Evolutionary conservation across 768 basidiomycete species (phyloP), one percentile per base, ranked within the genome.

Genomic region (Hydnum rufescens): DNA sequence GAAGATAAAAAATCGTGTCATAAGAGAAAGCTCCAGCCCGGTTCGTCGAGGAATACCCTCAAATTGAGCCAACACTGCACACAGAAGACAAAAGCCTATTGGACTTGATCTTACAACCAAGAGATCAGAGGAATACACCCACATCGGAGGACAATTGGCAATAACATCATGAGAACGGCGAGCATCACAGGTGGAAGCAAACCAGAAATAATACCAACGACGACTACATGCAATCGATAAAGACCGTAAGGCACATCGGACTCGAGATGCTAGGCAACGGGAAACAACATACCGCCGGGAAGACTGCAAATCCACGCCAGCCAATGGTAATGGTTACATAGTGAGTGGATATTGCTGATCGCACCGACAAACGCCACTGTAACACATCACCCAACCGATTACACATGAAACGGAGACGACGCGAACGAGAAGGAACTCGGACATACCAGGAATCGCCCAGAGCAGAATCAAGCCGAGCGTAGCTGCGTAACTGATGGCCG

Each of bases 1-100:
- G 73, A 95, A 95, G 57, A 87, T 68, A 68, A 93, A 93, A 67
- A 73, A 97, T 22, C 95, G 71, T 1, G 77, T 79, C 92, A 96
- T 95, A 61, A 99, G 65, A 50, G 81, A 84, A 3, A 95, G 72
- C 59, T 99, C 93, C 39, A 97, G 66, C 1, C 77, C 80, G 0
- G 80, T 84, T 31, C 73, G 72, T 58, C 83, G 80, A 0, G 93
- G 90, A 19, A 89, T 86, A 19, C 95, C 95, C 66, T 97, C 87
- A 51, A 95, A 81, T 19, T 75, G 70, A 8, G 78, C 85, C 28
- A 96, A 68, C 22, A 86, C 68, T 68, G 23, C 1, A 32, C 22
- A 28, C 4, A 19, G 0, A 16, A 32, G 16, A 5, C 4, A 32
- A 53, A 8, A 39, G 22, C 13, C 22, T 22, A 22, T 22, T 22